A percentile compares a stretch with the other conserved stretches of the same genome.
phyloP scores from a whole-genome alignment of 768 basidiomycete species.

The Pisolithus albus region DNA sequence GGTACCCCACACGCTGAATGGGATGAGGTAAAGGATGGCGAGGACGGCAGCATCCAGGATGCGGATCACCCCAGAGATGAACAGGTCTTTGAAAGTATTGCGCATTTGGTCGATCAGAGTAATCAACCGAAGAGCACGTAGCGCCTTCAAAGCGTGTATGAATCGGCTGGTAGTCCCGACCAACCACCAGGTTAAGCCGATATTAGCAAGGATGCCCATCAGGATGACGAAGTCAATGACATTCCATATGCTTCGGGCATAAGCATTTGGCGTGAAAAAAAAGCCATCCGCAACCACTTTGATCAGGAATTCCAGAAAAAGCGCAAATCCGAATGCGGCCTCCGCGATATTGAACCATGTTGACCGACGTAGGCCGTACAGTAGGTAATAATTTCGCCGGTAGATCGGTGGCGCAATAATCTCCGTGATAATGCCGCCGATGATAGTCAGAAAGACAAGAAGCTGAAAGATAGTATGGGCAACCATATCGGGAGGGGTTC shows the following conservation, averaged over 20 bases:
- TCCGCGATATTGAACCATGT: slow-evolving; percentile 90
- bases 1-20: slow-evolving; percentile 88
- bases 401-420: slow-evolving; percentile 80
- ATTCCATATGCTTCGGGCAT: slow-evolving; percentile 90
- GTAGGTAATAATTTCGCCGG: slow-evolving; percentile 60
- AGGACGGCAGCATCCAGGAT: slow-evolving; percentile 88
- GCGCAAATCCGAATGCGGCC: slow-evolving; percentile 56
- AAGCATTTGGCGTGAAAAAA: slow-evolving; percentile 85
- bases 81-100: slow-evolving; percentile 76
- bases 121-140: slow-evolving; percentile 83
- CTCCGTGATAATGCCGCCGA: slow-evolving; percentile 78
- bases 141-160: slow-evolving; percentile 79
- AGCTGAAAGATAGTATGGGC: slow-evolving; percentile 71
- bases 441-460: slow-evolving; percentile 63
- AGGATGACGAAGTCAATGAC: slow-evolving; percentile 83
- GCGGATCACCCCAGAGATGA: slow-evolving; percentile 77
- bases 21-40: slow-evolving; percentile 87
- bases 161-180: slow-evolving; percentile 75
- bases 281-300: slow-evolving; percentile 93
- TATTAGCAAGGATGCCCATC: slow-evolving; percentile 66
- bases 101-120: slow-evolving; percentile 85
- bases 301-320: slow-evolving; percentile 79
- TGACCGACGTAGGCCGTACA: slow-evolving; percentile 52
- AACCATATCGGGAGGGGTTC: slow-evolving; percentile 57
- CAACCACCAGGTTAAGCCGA: slow-evolving; percentile 64